Conservation (phyloP, 495 filamentous ascomycete species). For the Neurospora sp. region DNA sequence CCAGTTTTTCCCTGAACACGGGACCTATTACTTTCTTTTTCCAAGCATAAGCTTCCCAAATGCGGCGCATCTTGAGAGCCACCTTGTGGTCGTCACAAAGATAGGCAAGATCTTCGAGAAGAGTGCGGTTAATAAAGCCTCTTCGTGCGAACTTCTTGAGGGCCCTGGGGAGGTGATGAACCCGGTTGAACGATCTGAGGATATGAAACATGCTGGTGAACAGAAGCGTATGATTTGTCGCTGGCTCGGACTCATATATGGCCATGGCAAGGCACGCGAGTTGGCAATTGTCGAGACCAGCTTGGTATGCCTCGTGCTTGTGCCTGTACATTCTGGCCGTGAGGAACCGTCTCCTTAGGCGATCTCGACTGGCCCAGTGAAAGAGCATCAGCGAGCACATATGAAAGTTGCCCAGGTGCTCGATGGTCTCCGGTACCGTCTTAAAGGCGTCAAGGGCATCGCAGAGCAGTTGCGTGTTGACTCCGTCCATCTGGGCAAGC, state of each 20-base stretch:
- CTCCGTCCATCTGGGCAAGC: slow-evolving; percentile 14
- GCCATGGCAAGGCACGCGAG: slow-evolving; percentile 19
- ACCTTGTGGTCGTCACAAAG: background rate
- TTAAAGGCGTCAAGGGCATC: slow-evolving; percentile 3
- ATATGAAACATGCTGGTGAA: slow-evolving; percentile 12
- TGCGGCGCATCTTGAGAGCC: background rate
- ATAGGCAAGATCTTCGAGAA: background rate
- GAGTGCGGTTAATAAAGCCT: background rate
- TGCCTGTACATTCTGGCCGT: background rate
- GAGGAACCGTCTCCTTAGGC: background rate
- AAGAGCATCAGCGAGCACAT: slow-evolving; percentile 15
- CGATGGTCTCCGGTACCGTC: background rate
- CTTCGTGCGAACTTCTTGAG: background rate
- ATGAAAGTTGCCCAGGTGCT: slow-evolving; percentile 6
- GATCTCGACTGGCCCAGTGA: slow-evolving; percentile 21
- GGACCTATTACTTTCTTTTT: background rate
- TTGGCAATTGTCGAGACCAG: slow-evolving; percentile 6
- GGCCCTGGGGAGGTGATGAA: background rate
- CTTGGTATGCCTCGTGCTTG: background rate
- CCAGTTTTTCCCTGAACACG: background rate
- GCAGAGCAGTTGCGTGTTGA: slow-evolving; percentile 10
- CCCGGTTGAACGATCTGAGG: background rate
- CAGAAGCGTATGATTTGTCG: background rate
- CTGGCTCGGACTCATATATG: slow-evolving; percentile 9
- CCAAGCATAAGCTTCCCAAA: background rate